Percentiles rank a stretch among this genome's conserved stretches.
Evolutionary conservation across 371 early-diverging fungal genomes (phyloP).

Genomic region (Rhizopus delemar): DNA sequence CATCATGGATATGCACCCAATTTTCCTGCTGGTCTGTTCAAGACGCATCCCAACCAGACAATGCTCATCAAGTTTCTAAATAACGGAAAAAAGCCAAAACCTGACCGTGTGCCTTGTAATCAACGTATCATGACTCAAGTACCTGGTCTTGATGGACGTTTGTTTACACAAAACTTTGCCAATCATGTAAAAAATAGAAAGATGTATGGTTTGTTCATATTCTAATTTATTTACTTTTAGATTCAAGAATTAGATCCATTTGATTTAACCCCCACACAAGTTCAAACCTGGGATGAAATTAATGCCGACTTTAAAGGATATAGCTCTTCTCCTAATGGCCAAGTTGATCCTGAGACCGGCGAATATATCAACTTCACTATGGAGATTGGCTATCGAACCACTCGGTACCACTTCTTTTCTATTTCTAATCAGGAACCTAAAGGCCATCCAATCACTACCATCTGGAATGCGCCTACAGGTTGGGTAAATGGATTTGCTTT

Average conservation of each 20-base stretch:
- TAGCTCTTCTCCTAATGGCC: conserved; percentile 71
- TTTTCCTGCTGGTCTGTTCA: conserved; percentile 65
- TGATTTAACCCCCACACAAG: conserved; percentile 68
- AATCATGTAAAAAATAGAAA: conserved; percentile 46
- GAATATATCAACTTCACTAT: conserved; percentile 73
- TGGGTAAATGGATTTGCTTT: conserved; percentile 73
- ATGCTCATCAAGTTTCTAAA: conserved; percentile 57
- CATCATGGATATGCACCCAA: conserved; percentile 68
- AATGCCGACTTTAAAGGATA: conserved; percentile 72
- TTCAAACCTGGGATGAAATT: conserved; percentile 63
- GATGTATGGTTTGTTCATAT: not conserved
- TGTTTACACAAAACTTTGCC: conserved; percentile 59
- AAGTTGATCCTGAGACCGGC: conserved; percentile 65
- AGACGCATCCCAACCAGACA: conserved; percentile 68
- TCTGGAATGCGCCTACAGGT: conserved; percentile 61
- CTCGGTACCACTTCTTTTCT: conserved; percentile 67
- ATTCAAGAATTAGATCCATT: conserved; percentile 75
- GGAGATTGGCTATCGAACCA: conserved; percentile 68
- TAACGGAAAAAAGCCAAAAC: conserved; percentile 50
- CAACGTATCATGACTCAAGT: conserved; percentile 49
- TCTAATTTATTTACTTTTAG: conserved; percentile 23
- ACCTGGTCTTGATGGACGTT: conserved; percentile 57
- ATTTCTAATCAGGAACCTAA: conserved; percentile 60
- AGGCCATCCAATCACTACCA: conserved; percentile 61
- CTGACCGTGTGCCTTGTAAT: conserved; percentile 60